These are phyloP conservation scores for Centaurea solstitialis DNA, from an alignment of 129 eudicot species.

Conservation along the genomic window DNA sequence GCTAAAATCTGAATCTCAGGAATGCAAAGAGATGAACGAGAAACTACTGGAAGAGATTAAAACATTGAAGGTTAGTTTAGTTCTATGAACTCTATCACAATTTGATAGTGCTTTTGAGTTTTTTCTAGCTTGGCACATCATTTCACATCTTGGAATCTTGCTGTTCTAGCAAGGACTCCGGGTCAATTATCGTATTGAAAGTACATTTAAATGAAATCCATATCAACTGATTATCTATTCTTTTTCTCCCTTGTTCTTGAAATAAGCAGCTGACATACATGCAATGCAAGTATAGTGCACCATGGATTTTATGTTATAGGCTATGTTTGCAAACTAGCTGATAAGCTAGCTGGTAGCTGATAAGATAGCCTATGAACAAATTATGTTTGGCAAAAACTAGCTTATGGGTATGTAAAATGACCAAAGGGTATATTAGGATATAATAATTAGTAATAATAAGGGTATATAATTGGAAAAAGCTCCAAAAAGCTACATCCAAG, in stretches of 20 bases:
- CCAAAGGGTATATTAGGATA: too few species aligned
- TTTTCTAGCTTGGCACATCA: background rate
- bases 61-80: constrained; percentile 78
- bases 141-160: background rate
- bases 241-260: background rate
- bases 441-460: too few species aligned
- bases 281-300: background rate
- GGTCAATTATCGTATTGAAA: background rate
- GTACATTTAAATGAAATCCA: background rate
- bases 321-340: too few species aligned
- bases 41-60: constrained; percentile 77
- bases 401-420: too few species aligned
- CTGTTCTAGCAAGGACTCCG: background rate
- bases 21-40: constrained; percentile 60
- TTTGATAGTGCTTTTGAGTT: background rate
- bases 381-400: too few species aligned
- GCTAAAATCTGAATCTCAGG: constrained; percentile 67
- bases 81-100: background rate
- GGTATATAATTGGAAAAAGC: too few species aligned
- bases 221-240: too few species aligned
- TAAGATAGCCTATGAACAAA: too few species aligned
- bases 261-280: background rate
- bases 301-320: background rate
- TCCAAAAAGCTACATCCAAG: too few species aligned
- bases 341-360: too few species aligned